Base-by-base conservation (phyloP, 176 grass and related monocot species). In the Phoenix roebelenii region DNA sequence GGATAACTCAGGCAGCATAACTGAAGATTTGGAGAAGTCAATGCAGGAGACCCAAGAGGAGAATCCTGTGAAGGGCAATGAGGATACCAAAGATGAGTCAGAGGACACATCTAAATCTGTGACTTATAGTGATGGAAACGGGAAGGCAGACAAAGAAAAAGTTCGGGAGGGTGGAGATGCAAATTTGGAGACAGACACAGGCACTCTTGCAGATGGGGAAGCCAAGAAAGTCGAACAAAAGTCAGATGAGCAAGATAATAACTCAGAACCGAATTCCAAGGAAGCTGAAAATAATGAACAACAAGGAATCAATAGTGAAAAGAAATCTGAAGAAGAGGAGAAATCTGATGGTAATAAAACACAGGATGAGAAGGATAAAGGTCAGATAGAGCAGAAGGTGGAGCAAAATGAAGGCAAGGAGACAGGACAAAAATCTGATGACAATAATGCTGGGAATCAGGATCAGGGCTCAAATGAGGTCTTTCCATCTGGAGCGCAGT, bases 401-500 rank as follows among this genome's bases (percentile, higher is more conserved):
- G 79, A 98, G 56, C 80, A 79, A 81, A 65, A 23, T 68, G 88
- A 70, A 74, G 77, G 75, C 25, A 55, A 68, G 12, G 4, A 22
- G 35, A 17, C 52, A 59, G 23, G 16, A 22, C 26, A 55, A 68
- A 52, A 56, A 15, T 55, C 19, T 23, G 52, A 68, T 16, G 25
- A 12, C 20, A 56, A 39, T 25, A 86, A 76, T 54, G 85, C 78
- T 18, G 70, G 57, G 25, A 63, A 59, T 68, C 26, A 44, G 32
- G 52, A 35, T 18, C 18, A 25, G 12, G 10, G 65, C 3, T 26
- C 52, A 3, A 48, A 56, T 23, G 85, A 99, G 50, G 71, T 81
- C 15, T 93, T 86, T 68, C 88, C 84, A 59, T 82, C 88, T 49
- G 88, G 73, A 1, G 82, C 71, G 59, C 85, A 99, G 28, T 83